Percentiles rank a stretch among this genome's conserved stretches.
phyloP scores from a whole-genome alignment of 805 yeast species.

The Pichia membranifaciens region DNA sequence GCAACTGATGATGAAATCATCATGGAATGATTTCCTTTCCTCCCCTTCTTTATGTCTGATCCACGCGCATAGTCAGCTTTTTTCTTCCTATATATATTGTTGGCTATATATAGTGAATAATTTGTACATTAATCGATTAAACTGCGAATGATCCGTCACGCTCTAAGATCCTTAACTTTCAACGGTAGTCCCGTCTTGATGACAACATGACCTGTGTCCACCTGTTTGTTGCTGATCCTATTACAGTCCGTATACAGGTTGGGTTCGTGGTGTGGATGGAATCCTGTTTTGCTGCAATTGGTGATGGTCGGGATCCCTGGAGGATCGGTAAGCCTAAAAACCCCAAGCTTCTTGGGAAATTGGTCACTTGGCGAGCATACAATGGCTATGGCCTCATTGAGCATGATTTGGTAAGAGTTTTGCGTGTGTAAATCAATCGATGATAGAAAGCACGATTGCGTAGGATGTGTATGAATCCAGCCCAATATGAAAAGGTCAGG shows the following conservation, averaged over 20 bases:
- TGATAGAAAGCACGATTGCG: constrained; percentile 64
- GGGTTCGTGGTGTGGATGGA: constrained; percentile 56
- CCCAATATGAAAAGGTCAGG: constrained; percentile 51
- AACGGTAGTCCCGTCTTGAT: constrained; percentile 42
- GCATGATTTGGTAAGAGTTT: constrained; percentile 61
- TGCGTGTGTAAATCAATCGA: constrained; percentile 66
- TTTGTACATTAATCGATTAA: background rate
- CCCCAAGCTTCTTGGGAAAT: constrained; percentile 43
- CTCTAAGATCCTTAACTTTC: constrained; percentile 40
- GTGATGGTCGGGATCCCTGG: constrained; percentile 55
- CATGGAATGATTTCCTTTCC: background rate
- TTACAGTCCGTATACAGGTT: constrained; percentile 46
- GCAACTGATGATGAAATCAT: background rate
- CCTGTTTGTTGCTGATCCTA: constrained; percentile 25
- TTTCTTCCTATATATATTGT: background rate
- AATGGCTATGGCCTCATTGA: constrained; percentile 63
- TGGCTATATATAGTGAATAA: background rate
- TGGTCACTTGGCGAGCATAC: constrained; percentile 52
- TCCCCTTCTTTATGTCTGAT: too few relatives aligned
- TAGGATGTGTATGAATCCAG: constrained; percentile 73
- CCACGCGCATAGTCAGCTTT: too few relatives aligned
- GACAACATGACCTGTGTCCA: constrained; percentile 43
- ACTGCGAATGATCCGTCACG: background rate
- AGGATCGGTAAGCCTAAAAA: constrained; percentile 59
- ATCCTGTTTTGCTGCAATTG: constrained; percentile 43